These are phyloP conservation scores for Amauroascus verrucosus DNA, from an alignment of 2,329 filamentous ascomycete genomes.

Conservation along the genomic window DNA sequence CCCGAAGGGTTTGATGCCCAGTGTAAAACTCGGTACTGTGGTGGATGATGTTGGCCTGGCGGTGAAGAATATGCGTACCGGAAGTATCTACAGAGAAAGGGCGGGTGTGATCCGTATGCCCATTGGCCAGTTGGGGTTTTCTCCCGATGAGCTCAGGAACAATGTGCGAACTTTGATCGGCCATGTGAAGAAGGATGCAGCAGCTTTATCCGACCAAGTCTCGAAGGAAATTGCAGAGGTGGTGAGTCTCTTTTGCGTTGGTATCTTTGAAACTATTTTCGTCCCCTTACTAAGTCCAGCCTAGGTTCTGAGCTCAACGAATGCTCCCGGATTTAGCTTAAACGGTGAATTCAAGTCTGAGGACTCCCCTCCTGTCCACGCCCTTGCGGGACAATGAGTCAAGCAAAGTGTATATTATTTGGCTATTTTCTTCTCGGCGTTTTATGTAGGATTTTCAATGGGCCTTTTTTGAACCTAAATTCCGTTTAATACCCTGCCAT, in stretches of 20 bases:
- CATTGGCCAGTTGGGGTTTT: constrained; percentile 83
- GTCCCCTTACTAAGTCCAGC: constrained; percentile 35
- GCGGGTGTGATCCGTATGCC: constrained; percentile 75
- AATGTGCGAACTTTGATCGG: constrained; percentile 73
- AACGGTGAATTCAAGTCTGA: constrained; percentile 64
- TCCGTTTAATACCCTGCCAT: constrained; percentile 23
- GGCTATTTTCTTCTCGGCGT: constrained; percentile 28
- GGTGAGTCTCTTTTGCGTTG: constrained; percentile 35
- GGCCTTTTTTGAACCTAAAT: constrained; percentile 25
- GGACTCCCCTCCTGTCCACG: constrained; percentile 47
- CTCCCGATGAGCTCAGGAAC: constrained; percentile 70
- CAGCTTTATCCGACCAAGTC: constrained; percentile 51
- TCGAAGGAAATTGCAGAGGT: constrained; percentile 65
- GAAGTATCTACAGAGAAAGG: constrained; percentile 76
- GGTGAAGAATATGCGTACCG: constrained; percentile 73
- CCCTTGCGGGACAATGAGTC: constrained; percentile 33
- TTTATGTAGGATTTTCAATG: constrained; percentile 22
- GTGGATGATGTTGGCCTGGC: constrained; percentile 65
- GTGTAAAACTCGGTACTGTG: constrained; percentile 74
- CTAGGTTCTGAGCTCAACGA: constrained; percentile 71
- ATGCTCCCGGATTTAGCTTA: constrained; percentile 76
- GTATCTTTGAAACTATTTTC: not conserved
- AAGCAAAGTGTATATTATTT: constrained; percentile 12
- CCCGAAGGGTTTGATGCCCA: constrained; percentile 88
- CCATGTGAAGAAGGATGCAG: constrained; percentile 67